These are phyloP conservation scores for Malbranchea cinnamomea DNA, from an alignment of 2,329 filamentous ascomycete genomes.

Conservation along the genomic window DNA sequence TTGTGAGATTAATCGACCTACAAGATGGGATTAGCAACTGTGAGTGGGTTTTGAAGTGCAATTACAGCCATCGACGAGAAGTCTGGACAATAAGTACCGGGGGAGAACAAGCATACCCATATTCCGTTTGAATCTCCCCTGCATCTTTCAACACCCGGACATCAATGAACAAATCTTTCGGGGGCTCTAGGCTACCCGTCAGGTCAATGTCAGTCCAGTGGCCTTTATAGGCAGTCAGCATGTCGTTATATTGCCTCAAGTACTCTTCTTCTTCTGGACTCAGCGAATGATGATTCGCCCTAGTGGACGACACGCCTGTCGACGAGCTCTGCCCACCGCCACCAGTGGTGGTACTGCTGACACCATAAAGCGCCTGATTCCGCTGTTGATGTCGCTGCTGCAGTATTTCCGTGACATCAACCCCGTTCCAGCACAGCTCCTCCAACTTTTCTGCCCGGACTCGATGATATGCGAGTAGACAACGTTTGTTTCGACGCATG, in stretches of 20 bases:
- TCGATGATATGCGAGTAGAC: constrained; percentile 83
- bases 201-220: constrained; percentile 97
- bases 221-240: constrained; percentile 91
- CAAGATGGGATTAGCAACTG: constrained; percentile 13
- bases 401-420: constrained; percentile 48
- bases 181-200: constrained; percentile 83
- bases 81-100: constrained; percentile 1
- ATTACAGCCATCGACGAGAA: background rate
- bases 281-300: constrained; percentile 51
- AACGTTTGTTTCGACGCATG: constrained; percentile 93
- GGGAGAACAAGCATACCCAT: constrained; percentile 51
- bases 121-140: constrained; percentile 97
- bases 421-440: constrained; percentile 81
- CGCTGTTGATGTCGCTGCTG: constrained; percentile 34
- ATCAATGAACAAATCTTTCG: constrained; percentile 92
- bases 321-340: too few relatives aligned
- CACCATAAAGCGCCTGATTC: constrained; percentile 29
- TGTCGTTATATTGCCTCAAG: constrained; percentile 75
- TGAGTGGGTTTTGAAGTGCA: constrained; percentile 1
- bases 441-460: constrained; percentile 84
- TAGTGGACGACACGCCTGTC: too few relatives aligned
- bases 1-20: constrained; percentile 87
- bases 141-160: constrained; percentile 92
- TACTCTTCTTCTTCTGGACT: constrained; percentile 97
- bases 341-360: too few relatives aligned